phyloP scores from a whole-genome alignment of 1,284 basidiomycete species.

The Naganishia sp. region DNA sequence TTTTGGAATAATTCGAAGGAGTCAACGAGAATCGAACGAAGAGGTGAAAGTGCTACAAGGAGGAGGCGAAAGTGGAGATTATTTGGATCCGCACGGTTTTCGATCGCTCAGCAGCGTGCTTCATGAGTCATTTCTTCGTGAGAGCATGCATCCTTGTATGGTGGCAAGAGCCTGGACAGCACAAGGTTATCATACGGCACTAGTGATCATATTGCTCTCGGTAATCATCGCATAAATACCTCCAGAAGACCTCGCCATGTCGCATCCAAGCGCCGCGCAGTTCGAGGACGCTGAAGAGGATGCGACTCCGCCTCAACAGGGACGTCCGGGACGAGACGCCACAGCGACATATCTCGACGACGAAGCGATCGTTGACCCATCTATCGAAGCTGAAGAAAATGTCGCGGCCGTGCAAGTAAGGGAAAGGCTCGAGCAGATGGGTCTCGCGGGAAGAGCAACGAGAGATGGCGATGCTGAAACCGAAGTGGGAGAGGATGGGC shows the following conservation, averaged over 20 bases:
- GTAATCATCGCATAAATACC: neutral
- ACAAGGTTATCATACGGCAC: neutral
- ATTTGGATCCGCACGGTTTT: conserved; percentile 6
- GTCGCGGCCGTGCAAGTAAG: conserved; percentile 24
- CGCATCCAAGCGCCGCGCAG: neutral
- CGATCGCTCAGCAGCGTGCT: neutral
- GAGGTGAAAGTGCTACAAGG: too few species aligned
- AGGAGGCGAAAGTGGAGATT: neutral
- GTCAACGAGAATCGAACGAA: too few species aligned
- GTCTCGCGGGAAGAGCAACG: neutral
- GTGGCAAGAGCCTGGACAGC: too few species aligned
- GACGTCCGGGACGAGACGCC: conserved; percentile 7
- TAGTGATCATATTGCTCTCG: neutral
- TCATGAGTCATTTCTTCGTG: neutral
- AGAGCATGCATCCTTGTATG: too few species aligned
- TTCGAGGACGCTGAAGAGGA: conserved; percentile 31
- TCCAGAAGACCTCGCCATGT: neutral
- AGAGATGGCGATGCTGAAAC: conserved; percentile 11
- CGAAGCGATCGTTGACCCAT: conserved; percentile 9
- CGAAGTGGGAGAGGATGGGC: conserved; percentile 14
- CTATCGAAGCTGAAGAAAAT: conserved; percentile 17
- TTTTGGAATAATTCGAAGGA: too few species aligned
- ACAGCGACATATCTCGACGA: conserved; percentile 22
- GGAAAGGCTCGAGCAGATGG: conserved; percentile 18
- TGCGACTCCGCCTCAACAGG: neutral